phyloP scores from a whole-genome alignment of 805 yeast genomes.

The Yarrowia sp. region DNA sequence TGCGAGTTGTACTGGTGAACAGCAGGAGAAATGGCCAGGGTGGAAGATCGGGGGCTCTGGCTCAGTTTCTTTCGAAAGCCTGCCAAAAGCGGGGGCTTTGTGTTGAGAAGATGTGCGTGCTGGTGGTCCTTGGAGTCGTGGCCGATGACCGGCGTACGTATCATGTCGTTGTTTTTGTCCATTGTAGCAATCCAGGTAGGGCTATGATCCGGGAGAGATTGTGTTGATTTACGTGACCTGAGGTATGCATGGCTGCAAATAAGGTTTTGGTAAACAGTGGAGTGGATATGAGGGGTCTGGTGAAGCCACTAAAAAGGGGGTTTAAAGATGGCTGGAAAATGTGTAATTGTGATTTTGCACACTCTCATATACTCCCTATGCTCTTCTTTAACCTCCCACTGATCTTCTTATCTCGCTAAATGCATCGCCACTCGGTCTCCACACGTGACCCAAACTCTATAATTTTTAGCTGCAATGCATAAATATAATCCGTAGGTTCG shows the following conservation, averaged over 20 bases:
- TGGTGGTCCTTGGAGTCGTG: constrained; percentile 17
- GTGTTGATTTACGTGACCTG: background rate
- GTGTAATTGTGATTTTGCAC: too few species aligned
- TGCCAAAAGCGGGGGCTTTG: constrained; percentile 11
- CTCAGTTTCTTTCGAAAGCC: constrained; percentile 22
- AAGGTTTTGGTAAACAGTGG: constrained; percentile 1
- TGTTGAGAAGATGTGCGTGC: constrained; percentile 14
- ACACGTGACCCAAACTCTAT: constrained; percentile 18
- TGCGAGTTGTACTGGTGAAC: constrained; percentile 21
- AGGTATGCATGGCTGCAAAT: background rate
- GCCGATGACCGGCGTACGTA: constrained; percentile 21
- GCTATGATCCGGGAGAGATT: background rate
- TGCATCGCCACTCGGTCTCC: background rate
- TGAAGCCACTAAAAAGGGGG: too few species aligned
- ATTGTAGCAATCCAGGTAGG: constrained; percentile 12
- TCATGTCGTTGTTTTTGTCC: constrained; percentile 21
- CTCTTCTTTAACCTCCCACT: too few species aligned
- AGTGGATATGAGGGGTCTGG: too few species aligned
- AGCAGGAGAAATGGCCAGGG: constrained; percentile 19
- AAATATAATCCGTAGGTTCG: background rate
- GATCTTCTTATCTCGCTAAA: too few species aligned
- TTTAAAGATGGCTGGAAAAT: too few species aligned
- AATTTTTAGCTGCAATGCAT: constrained; percentile 23
- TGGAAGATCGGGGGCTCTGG: constrained; percentile 25
- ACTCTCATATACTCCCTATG: too few species aligned